Base-by-base conservation (phyloP, 257 asterid genomes). In the Ligustrum vulgare region DNA sequence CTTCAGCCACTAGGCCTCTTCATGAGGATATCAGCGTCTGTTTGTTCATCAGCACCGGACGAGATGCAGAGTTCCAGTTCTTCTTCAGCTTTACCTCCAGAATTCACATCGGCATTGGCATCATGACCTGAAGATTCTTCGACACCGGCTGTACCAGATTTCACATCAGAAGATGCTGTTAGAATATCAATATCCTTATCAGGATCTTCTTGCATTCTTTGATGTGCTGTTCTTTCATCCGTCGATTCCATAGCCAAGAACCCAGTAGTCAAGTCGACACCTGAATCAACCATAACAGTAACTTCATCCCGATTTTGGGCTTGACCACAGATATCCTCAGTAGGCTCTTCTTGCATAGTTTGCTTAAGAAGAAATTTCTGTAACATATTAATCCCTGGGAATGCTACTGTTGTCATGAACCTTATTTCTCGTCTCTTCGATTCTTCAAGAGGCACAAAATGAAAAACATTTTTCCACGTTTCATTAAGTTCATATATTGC, bases 391-490 rank as follows among this genome's bases (percentile, higher is more conserved):
- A 86, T 79, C 77, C 91, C 87, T 2, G 98, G 97, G 83, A 95
- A 95, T 47, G 76, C 89, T 32, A 93, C 77, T 89, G 89, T 15
- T 81, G 88, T 91, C 97, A 89, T 87, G 82, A 72, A 72, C 87
- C 73, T 91, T 96, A 89, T 85, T 82, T 81, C 89, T 51, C 75
- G 90, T 87, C 92, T 84, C 77, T 74, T 71, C 10, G 93, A 87
- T 69, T 91, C 96, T 79, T 92, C 91, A 45, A 95, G 86, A 58
- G 93, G 91, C 8, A 25, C 36, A 79, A 95, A 95, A 73, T 96
- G 97, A 67, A 93, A 95, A 62, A 90, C 87, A n/a, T 87, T 82
- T n/a, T 94, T 95, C 99, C 99, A 95, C 23, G 97, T 95, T 71
- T 93, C 90, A 35, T 69, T 81, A 6, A 93, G 93, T 75, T 90